Evolutionary conservation across 345 rosid species (phyloP).

Genomic region (Clausena lansium): DNA sequence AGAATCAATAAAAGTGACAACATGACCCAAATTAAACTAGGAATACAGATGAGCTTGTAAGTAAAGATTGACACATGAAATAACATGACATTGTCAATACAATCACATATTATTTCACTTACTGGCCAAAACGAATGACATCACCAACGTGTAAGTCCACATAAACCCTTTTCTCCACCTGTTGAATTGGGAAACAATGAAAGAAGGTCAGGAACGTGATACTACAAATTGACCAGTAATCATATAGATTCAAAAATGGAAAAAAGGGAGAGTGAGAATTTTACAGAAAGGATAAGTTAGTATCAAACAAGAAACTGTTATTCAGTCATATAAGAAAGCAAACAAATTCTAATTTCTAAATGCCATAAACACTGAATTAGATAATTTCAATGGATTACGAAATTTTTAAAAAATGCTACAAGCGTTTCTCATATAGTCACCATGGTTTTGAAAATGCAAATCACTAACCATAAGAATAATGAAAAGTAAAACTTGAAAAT

Average conservation of each 20-base stretch:
- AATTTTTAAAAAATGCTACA: not conserved
- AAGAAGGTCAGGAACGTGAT: not conserved
- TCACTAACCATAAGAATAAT: not conserved
- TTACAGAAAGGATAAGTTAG: not conserved
- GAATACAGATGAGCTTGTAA: not conserved
- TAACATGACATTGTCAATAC: not conserved
- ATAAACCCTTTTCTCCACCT: slow-evolving; percentile 66
- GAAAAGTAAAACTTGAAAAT: not conserved
- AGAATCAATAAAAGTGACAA: not conserved
- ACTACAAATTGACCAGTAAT: not conserved
- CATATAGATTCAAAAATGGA: not conserved
- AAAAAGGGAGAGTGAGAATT: not conserved
- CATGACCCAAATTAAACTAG: not conserved
- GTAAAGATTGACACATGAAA: slow-evolving; percentile 9
- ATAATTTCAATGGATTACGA: not conserved
- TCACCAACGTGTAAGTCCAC: slow-evolving; percentile 85
- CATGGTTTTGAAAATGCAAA: not conserved
- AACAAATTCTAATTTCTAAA: not conserved
- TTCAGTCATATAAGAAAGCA: not conserved
- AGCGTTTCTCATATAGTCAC: not conserved
- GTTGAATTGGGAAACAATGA: slow-evolving; percentile 10
- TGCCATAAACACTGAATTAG: not conserved
- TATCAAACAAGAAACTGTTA: not conserved
- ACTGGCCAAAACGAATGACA: slow-evolving; percentile 93
- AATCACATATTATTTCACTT: slow-evolving; percentile 32